A percentile compares a stretch with the other conserved stretches of the same genome.
Conservation (phyloP, 768 basidiomycete genomes). For the Xerocomus spinulosus region DNA sequence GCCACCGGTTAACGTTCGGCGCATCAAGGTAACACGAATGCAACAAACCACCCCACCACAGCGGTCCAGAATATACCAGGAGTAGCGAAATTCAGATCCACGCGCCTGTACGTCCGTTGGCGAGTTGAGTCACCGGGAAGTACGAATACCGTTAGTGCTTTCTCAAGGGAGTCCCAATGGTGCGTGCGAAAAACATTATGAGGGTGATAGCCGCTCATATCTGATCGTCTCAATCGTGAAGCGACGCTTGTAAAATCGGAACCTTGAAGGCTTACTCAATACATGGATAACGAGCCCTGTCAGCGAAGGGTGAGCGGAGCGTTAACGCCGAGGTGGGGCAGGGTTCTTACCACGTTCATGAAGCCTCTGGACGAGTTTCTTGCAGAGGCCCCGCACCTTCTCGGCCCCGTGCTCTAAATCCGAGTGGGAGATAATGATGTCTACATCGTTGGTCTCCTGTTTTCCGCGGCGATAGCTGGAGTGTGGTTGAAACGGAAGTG, state of each 20-base stretch:
- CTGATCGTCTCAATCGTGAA: constrained; percentile 32
- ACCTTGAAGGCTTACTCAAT: constrained; percentile 54
- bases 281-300: constrained; percentile 74
- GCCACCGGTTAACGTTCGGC: background rate
- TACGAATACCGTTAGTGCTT: constrained; percentile 74
- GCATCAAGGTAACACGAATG: background rate
- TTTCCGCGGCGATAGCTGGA: constrained; percentile 83
- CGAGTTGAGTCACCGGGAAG: constrained; percentile 42
- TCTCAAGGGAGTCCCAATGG: constrained; percentile 82
- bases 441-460: constrained; percentile 74
- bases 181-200: constrained; percentile 50
- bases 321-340: background rate
- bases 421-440: constrained; percentile 81
- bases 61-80: constrained; percentile 83
- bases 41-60: constrained; percentile 73
- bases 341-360: constrained; percentile 49
- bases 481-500: background rate
- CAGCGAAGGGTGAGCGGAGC: background rate
- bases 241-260: constrained; percentile 1
- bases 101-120: constrained; percentile 53
- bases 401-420: constrained; percentile 39
- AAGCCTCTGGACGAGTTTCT: constrained; percentile 53
- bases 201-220: constrained; percentile 55
- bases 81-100: constrained; percentile 81
- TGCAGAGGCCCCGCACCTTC: constrained; percentile 59